These are phyloP conservation scores for Tremellales sp. DNA, from an alignment of 1,284 basidiomycete genomes.

Conservation along the genomic window DNA sequence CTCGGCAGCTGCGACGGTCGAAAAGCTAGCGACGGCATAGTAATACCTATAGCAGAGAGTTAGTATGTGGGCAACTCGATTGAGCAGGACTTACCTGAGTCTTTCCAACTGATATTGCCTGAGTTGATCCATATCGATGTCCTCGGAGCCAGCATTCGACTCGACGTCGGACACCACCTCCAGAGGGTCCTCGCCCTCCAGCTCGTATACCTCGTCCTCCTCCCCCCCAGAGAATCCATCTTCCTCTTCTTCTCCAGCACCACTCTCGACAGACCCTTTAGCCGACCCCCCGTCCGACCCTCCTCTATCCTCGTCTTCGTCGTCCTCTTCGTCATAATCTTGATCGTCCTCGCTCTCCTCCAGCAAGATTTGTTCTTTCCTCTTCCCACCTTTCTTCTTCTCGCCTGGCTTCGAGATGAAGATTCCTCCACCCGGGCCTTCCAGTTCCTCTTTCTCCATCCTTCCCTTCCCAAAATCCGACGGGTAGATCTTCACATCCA, in stretches of 20 bases:
- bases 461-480: slow-evolving; percentile 90
- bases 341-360: slow-evolving; percentile 14
- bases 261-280: slow-evolving; percentile 17
- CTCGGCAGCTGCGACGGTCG: slow-evolving; percentile 69
- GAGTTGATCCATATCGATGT: slow-evolving; percentile 75
- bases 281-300: slow-evolving; percentile 17
- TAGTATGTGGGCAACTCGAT: slow-evolving; percentile 8
- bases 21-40: slow-evolving; percentile 92
- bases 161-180: slow-evolving; percentile 40
- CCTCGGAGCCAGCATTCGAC: slow-evolving; percentile 55
- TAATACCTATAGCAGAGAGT: slow-evolving; percentile 72
- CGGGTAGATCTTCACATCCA: slow-evolving; percentile 80
- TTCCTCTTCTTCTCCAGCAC: slow-evolving; percentile 38
- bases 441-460: slow-evolving; percentile 79
- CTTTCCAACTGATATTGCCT: slow-evolving; percentile 92
- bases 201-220: slow-evolving; percentile 29
- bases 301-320: slow-evolving; percentile 17
- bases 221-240: slow-evolving; percentile 22
- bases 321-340: slow-evolving; percentile 20
- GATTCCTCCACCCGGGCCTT: slow-evolving; percentile 84
- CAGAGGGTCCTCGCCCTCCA: slow-evolving; percentile 36
- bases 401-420: slow-evolving; percentile 52
- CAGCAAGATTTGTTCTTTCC: slow-evolving; percentile 12
- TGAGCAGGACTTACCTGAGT: slow-evolving; percentile 61
- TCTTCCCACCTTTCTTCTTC: slow-evolving; percentile 21